phyloP scores from a whole-genome alignment of 805 yeast species.

The Kurtzmaniella fragi region DNA sequence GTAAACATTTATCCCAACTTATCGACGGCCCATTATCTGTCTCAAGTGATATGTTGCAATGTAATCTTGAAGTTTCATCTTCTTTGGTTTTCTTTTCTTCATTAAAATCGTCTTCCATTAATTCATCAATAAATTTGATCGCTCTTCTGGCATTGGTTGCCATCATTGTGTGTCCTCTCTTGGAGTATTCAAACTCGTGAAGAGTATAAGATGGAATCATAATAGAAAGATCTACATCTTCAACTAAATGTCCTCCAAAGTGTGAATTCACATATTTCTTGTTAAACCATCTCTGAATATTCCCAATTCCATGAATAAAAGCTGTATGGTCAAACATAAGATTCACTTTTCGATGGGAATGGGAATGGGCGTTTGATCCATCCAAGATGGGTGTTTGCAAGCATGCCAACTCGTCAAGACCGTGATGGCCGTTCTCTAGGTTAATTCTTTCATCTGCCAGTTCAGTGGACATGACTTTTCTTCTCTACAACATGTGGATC shows the following conservation, averaged over 20 bases:
- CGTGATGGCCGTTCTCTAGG: neutral
- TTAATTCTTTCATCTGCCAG: neutral
- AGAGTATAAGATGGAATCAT: constrained; percentile 55
- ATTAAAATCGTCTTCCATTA: constrained; percentile 16
- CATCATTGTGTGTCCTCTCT: constrained; percentile 48
- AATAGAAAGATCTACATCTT: constrained; percentile 25
- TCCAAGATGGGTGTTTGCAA: neutral
- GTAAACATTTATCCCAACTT: constrained; percentile 42
- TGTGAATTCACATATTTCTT: constrained; percentile 27
- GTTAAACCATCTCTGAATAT: constrained; percentile 58
- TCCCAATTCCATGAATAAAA: constrained; percentile 63
- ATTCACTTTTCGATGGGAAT: constrained; percentile 15
- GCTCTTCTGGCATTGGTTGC: constrained; percentile 66
- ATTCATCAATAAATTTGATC: constrained; percentile 52
- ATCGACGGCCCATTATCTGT: constrained; percentile 39
- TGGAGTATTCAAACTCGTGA: constrained; percentile 54
- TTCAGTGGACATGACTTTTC: too few relatives aligned
- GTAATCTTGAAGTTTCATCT: constrained; percentile 7
- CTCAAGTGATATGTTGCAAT: constrained; percentile 11
- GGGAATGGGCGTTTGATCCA: neutral
- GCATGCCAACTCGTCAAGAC: neutral
- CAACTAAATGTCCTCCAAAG: constrained; percentile 12
- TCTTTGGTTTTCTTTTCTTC: constrained; percentile 6
- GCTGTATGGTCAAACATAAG: constrained; percentile 66
- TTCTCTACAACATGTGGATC: too few relatives aligned